Base-by-base conservation (phyloP, 192 early-diverging fungal species). In the Haplosporangium gracile region DNA sequence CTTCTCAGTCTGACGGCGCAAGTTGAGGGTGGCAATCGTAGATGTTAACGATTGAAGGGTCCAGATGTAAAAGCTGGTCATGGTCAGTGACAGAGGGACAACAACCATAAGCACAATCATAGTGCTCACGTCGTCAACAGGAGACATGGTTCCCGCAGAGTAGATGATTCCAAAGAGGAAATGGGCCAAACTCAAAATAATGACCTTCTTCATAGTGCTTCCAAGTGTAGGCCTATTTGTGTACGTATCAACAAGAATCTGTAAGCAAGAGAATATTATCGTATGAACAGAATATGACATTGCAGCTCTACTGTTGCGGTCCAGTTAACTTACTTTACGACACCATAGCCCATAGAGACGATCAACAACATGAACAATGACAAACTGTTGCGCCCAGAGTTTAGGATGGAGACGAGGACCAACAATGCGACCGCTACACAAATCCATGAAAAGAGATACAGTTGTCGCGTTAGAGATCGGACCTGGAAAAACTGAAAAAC, bases 311-410 rank as follows among this genome's bases (percentile, higher is more conserved):
- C n/a, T n/a, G n/a, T n/a, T n/a, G n/a, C n/a, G n/a, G n/a, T n/a
- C n/a, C n/a, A n/a, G n/a, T n/a, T n/a, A n/a, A n/a, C 89, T 82
- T 91, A 96, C 95, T 94, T 95, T 32, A 99, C 97, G 29, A 99
- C 98, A 63, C 98, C 97, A 88, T 98, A 99, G 36, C 98, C 98
- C 81, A 99, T 94, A 8, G 96, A 93, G 11, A 98, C 97, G 68
- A 99, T 96, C 60, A 99, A 90, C 1, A 99, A 91, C 95, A 99
- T 97, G 79, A 99, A 99, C 82, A 99, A 96, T 4, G 98, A 98
- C 57, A 99, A 87, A 75, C 95, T 96, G 88, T 97, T 98, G 76
- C 98, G 90, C 13, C 94, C 97, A 10, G 97, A 94, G 84, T 97
- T 97, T 26, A 99, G 85, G 68, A 97, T 78, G 9, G 96, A 94